A percentile compares a stretch with the other conserved stretches of the same genome.
Conservation (phyloP, 129 eudicot species). For the Logfia minima region DNA sequence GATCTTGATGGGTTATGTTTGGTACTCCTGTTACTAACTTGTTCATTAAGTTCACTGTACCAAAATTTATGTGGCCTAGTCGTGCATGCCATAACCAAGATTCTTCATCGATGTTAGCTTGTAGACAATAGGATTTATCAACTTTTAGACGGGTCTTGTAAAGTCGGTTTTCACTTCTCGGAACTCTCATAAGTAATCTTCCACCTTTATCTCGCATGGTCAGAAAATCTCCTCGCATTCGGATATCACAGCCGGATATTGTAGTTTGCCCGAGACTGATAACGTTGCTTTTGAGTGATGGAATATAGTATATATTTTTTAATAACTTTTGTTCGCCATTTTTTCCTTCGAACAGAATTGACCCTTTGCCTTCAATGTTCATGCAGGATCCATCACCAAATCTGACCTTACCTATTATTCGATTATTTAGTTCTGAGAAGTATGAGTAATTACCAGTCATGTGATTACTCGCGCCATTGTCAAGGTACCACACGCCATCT, state of each 20-base stretch:
- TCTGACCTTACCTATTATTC: no score
- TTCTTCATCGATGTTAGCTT: neutral
- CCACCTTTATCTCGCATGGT: slow-evolving; percentile 1
- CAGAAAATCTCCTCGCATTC: neutral
- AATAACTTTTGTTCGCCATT: neutral
- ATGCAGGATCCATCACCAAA: neutral
- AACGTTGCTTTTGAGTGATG: neutral
- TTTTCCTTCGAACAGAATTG: neutral
- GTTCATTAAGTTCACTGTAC: slow-evolving; percentile 5
- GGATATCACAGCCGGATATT: neutral
- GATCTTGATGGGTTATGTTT: neutral
- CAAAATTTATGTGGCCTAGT: no score
- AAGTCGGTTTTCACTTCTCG: neutral
- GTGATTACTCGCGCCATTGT: slow-evolving; percentile 1
- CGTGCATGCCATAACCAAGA: no score
- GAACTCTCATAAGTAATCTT: neutral
- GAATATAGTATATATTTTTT: neutral
- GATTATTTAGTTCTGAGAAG: no score
- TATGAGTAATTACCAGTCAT: neutral
- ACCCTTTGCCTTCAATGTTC: neutral
- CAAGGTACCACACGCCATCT: no score
- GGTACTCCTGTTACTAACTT: neutral
- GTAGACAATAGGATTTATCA: neutral
- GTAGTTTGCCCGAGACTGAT: neutral
- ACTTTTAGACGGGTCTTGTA: neutral